Base-by-base conservation (phyloP, 1,139 yeast genomes). In the Debaryomyces coudertii region DNA sequence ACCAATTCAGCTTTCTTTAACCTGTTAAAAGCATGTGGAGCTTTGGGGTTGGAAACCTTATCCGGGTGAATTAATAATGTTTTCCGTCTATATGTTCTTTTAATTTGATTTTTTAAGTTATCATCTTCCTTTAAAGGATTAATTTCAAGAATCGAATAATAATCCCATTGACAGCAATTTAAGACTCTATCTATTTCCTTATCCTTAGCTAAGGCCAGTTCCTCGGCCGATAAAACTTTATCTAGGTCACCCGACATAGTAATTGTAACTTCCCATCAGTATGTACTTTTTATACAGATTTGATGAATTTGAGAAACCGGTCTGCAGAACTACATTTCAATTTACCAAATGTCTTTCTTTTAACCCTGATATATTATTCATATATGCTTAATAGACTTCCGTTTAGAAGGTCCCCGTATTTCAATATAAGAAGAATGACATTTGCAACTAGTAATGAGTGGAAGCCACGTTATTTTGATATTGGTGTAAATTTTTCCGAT, bases 401-500 rank as follows among this genome's bases (percentile, higher is more conserved):
- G 11, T 7, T n/a, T 8, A 27, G 25, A 20, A 29, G 15, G 11
- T 16, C 28, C 14, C 24, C 34, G 12, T 12, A 25, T 11, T 6
- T 18, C 11, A 20, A n/a, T 11, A 20, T 9, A 12, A 16, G 24
- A 25, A 38, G 35, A 38, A 38, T 38, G 41, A 38, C 41, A 20
- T 27, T 18, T 20, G 29, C 36, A 14, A 40, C 36, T n/a, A 37
- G 12, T 27, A 18, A 35, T 23, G 34, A 7, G 40, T 74, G 79
- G 79, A 68, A 59, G 55, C 79, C 79, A 31, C 63, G 72, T 40
- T 75, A 74, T 54, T 75, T 71, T 51, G 80, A 75, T 47, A 74
- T 75, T 23, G 96, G 95, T 2, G 89, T 90, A 54, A 93, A 93
- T 62, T 77, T 93, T 58, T 86, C 96, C 1, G 99, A 93, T 62